Base-by-base conservation (phyloP, 805 yeast species). In the Metschnikowia hibisci region DNA sequence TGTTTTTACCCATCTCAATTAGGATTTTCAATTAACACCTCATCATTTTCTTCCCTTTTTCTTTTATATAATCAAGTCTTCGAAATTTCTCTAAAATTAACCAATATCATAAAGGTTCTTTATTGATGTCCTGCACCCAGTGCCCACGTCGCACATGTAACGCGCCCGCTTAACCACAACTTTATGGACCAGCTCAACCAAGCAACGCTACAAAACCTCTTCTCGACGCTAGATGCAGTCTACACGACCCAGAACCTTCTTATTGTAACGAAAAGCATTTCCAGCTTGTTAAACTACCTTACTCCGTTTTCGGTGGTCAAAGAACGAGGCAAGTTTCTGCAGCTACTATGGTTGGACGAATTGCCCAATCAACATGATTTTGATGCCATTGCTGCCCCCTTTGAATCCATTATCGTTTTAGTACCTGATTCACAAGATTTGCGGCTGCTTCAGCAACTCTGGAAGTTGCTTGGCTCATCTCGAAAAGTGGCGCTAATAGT, bases 301-400 rank as follows among this genome's bases (percentile, higher is more conserved):
- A 73, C 81, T 10, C 77, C 83, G 9, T 82, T 81, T 57, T 71
- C 77, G 42, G 56, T 61, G 6, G 66, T 83, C 25, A 77, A 77
- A 52, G 66, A 67, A 30, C 66, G 62, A 30, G 81, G 75, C 3
- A 64, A 80, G 41, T 75, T 83, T 38, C 46, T 48, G 7, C 42
- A 44, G 28, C 30, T 43, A 25, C 23, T 50, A 9, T 44, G 47
- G 43, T 39, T 53, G 8, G 55, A 51, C 30, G 45, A 47, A 9
- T 30, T 44, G 11, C 38, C 36, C n/a, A 28, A 29, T 8, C 29
- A 35, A n/a, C 40, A 42, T 3, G 44, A 35, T 2, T 18, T 44
- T 7, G 29, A 30, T 6, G 9, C 32, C 6, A 8, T 37, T 15
- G 13, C 28, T 3, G 25, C 28, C 34, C 23, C n/a, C 30, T 44